phyloP scores from a whole-genome alignment of 2,329 filamentous ascomycete genomes.

The Neurospora sp. region DNA sequence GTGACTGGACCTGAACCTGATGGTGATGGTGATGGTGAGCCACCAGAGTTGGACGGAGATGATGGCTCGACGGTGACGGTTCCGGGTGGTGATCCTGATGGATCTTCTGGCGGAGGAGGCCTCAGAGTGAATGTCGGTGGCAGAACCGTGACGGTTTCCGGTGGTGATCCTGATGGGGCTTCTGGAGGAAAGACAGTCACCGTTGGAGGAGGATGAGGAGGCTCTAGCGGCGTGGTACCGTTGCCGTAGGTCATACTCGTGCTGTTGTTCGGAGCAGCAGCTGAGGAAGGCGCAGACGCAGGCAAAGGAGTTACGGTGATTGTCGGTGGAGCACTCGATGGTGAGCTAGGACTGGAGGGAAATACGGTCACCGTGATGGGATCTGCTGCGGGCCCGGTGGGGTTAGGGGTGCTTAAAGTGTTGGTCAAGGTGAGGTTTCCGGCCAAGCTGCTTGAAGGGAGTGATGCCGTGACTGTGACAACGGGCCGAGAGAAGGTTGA shows the following conservation, averaged over 20 bases:
- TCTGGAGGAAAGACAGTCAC: not conserved
- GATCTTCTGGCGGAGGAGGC: not conserved
- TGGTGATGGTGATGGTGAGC: not conserved
- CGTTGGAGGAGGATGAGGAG: not conserved
- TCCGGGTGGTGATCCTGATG: not conserved
- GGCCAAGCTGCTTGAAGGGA: conserved; percentile 3
- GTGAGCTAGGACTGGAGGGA: conserved; percentile 2
- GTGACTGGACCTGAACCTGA: not conserved
- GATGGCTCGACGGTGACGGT: conserved; percentile 1
- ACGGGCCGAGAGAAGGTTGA: conserved; percentile 1
- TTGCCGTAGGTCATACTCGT: not conserved
- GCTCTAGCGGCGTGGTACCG: not conserved
- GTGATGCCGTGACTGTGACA: conserved; percentile 4
- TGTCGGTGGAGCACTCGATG: not conserved
- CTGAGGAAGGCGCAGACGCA: not conserved
- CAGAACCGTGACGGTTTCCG: conserved; percentile 6
- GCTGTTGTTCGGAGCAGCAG: not conserved
- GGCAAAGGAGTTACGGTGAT: conserved; percentile 1
- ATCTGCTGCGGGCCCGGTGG: not conserved
- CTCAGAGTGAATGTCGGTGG: not conserved
- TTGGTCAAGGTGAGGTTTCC: not conserved
- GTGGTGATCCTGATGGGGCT: not conserved
- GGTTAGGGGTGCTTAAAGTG: not conserved
- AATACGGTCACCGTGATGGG: conserved; percentile 6
- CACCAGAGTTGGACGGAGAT: not conserved